Evolutionary conservation across 2,329 filamentous ascomycete genomes (phyloP).

Genomic region (Ambrosiella xylebori): DNA sequence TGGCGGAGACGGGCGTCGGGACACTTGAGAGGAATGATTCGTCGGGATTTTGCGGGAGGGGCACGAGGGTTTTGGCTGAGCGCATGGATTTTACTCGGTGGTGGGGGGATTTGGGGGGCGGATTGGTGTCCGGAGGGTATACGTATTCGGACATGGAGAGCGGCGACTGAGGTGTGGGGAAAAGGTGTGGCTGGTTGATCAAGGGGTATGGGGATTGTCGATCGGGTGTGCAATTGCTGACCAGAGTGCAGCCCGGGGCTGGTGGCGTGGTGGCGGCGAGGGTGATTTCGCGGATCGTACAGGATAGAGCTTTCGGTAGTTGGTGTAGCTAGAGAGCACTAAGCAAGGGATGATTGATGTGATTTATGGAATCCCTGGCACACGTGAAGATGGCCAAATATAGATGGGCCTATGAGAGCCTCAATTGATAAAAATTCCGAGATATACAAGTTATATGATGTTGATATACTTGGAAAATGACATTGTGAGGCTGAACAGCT

Average conservation of each 20-base stretch:
- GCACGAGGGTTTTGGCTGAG: background rate
- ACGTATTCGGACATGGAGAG: constrained; percentile 5
- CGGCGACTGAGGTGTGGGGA: background rate
- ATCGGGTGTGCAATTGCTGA: background rate
- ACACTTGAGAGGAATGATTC: background rate
- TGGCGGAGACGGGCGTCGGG: background rate
- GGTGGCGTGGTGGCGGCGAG: too few relatives aligned
- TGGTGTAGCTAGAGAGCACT: too few relatives aligned
- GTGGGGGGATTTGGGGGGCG: background rate
- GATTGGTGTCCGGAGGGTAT: background rate
- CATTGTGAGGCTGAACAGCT: too few relatives aligned
- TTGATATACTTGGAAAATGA: background rate
- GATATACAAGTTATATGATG: background rate
- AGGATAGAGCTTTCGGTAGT: too few relatives aligned
- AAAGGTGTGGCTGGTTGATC: background rate
- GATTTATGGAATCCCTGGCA: background rate
- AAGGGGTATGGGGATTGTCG: background rate
- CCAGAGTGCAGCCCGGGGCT: background rate
- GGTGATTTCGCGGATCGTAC: too few relatives aligned
- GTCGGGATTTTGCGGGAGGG: background rate
- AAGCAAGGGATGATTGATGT: too few relatives aligned
- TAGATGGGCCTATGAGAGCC: background rate
- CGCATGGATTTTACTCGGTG: constrained; percentile 11
- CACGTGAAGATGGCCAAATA: background rate
- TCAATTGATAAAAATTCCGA: background rate